A percentile compares a stretch with the other conserved stretches of the same genome.
Conservation (phyloP, 2,329 filamentous ascomycete genomes). For the Pseudocercospora macadamiae region DNA sequence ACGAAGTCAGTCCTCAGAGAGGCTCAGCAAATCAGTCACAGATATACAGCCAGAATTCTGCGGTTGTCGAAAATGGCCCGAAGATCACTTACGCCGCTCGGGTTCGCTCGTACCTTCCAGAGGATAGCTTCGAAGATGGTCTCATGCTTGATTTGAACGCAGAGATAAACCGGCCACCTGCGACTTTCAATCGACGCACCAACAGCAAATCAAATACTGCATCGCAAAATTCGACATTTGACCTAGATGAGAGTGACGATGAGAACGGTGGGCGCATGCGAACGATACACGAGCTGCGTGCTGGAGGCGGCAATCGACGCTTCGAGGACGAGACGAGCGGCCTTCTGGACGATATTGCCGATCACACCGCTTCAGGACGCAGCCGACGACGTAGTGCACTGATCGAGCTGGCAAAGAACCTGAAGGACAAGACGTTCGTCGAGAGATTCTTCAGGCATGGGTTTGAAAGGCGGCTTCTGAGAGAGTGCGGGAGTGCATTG, state of each 20-base stretch:
- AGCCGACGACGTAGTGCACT: conserved; percentile 57
- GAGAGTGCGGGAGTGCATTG: conserved; percentile 54
- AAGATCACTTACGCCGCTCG: conserved; percentile 61
- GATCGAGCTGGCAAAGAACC: conserved; percentile 58
- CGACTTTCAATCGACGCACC: conserved; percentile 11
- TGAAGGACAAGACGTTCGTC: conserved; percentile 64
- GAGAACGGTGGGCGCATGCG: conserved; percentile 51
- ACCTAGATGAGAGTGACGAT: conserved; percentile 51
- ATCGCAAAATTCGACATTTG: conserved; percentile 35
- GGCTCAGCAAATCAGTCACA: conserved; percentile 16
- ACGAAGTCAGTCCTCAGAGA: conserved; percentile 12
- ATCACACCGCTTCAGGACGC: conserved; percentile 44
- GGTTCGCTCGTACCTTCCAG: conserved; percentile 62
- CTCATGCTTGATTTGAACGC: conserved; percentile 39
- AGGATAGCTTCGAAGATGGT: conserved; percentile 48
- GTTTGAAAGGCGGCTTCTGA: conserved; percentile 69
- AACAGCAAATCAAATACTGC: conserved; percentile 14
- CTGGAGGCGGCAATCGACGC: conserved; percentile 59
- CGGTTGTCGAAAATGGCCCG: conserved; percentile 36
- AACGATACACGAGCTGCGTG: conserved; percentile 65
- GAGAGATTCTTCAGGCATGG: conserved; percentile 74
- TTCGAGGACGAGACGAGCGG: conserved; percentile 60
- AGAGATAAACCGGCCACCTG: conserved; percentile 25
- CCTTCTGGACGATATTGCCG: conserved; percentile 62
- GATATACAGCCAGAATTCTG: conserved; percentile 18